A percentile compares a stretch with the other conserved stretches of the same genome.
phyloP scores from a whole-genome alignment of 2,329 filamentous ascomycete genomes.

The Paraconiothyrium brasiliense region DNA sequence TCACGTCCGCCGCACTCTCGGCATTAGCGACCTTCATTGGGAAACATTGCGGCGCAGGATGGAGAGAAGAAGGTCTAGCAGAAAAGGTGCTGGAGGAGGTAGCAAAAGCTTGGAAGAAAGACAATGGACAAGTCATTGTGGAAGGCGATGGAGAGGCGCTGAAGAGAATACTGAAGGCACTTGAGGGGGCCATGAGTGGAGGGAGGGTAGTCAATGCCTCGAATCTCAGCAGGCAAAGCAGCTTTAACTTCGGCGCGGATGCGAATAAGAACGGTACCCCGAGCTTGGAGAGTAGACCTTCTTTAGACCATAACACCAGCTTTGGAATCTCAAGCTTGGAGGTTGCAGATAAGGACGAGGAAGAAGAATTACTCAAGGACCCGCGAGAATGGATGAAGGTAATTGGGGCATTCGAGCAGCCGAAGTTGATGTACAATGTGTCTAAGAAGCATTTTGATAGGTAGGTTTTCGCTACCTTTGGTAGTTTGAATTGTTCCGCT shows the following conservation, averaged over 20 bases:
- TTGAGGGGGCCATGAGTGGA: conserved; percentile 91
- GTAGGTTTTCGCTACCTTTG: conserved; percentile 50
- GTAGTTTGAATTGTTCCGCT: conserved; percentile 13
- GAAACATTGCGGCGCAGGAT: conserved; percentile 92
- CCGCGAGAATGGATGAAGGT: conserved; percentile 85
- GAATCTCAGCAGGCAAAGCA: conserved; percentile 70
- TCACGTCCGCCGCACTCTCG: conserved; percentile 86
- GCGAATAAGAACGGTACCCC: conserved; percentile 22
- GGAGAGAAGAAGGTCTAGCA: conserved; percentile 93
- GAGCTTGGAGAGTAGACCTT: conserved; percentile 36
- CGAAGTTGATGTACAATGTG: conserved; percentile 78
- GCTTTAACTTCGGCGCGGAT: conserved; percentile 67
- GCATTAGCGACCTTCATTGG: conserved; percentile 89
- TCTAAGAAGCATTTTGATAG: conserved; percentile 90
- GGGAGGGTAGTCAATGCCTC: conserved; percentile 70
- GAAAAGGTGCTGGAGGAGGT: conserved; percentile 93
- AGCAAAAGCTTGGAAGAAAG: conserved; percentile 89
- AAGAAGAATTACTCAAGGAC: conserved; percentile 71
- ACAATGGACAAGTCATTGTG: conserved; percentile 88
- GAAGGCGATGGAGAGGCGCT: conserved; percentile 77
- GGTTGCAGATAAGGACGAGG: conserved; percentile 65
- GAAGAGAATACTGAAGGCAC: conserved; percentile 80
- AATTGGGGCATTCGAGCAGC: conserved; percentile 85
- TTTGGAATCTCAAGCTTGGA: conserved; percentile 64
- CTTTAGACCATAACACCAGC: conserved; percentile 69